Conservation (phyloP, 352 stramenopile species). For the Thalassiosira oceanica region DNA sequence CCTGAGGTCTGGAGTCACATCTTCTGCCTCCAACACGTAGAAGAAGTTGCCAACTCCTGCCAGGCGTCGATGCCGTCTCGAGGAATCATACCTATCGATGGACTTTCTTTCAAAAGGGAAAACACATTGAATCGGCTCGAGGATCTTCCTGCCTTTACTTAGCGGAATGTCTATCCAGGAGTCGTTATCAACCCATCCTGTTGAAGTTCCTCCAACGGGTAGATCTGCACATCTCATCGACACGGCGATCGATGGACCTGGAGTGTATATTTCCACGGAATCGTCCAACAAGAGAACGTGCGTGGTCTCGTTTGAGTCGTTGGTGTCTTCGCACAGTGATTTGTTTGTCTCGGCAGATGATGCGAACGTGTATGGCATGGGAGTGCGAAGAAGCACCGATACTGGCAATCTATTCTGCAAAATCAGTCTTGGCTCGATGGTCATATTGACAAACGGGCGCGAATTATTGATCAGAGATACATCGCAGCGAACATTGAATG, state of each 20-base stretch:
- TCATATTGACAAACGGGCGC: conserved; percentile 70
- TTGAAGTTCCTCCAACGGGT: conserved; percentile 62
- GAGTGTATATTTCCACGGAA: conserved; percentile 76
- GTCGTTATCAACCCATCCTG: conserved; percentile 72
- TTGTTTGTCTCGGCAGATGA: conserved; percentile 12
- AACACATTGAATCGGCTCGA: conserved; percentile 61
- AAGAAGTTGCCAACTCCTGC: conserved; percentile 59
- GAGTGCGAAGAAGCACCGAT: conserved; percentile 62
- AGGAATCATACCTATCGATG: conserved; percentile 43
- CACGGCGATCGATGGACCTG: conserved; percentile 76
- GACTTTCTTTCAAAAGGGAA: conserved; percentile 68
- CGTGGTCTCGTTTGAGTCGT: conserved; percentile 39
- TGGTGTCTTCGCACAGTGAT: conserved; percentile 12
- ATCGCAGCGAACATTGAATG: conserved; percentile 53
- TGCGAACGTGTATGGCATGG: conserved; percentile 77
- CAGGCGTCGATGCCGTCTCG: too few relatives aligned
- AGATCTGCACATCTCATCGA: conserved; percentile 65
- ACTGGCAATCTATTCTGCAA: conserved; percentile 77
- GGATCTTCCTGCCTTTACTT: conserved; percentile 49
- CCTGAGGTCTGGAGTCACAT: conserved; percentile 46
- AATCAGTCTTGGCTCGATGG: conserved; percentile 64
- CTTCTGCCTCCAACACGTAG: conserved; percentile 64
- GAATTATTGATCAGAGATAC: conserved; percentile 54
- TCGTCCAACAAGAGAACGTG: conserved; percentile 56
- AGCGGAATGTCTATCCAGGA: conserved; percentile 80